Conservation (phyloP, 768 basidiomycete genomes). For the Leccinellum albellum region DNA sequence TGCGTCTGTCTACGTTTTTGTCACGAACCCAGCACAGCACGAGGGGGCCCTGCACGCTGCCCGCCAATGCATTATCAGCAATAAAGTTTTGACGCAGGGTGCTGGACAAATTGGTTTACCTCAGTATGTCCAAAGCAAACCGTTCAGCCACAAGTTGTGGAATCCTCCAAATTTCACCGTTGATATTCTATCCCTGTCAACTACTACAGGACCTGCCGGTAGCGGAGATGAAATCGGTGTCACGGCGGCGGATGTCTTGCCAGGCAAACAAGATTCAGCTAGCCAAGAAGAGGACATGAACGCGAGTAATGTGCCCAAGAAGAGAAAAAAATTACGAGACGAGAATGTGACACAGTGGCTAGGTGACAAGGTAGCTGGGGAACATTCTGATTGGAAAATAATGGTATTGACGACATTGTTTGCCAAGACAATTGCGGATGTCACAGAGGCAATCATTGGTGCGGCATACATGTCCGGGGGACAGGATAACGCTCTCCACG, state of each 20-base stretch:
- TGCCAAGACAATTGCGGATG: conserved; percentile 73
- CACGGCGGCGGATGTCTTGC: conserved; percentile 5
- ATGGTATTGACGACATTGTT: conserved; percentile 11
- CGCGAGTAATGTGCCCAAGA: conserved; percentile 18
- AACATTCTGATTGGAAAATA: not conserved
- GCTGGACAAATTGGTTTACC: conserved; percentile 61
- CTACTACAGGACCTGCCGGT: conserved; percentile 17
- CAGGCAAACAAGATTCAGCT: conserved; percentile 9
- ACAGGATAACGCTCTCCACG: conserved; percentile 58
- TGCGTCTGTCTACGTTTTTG: conserved; percentile 70
- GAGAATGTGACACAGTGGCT: conserved; percentile 51
- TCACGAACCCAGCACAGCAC: conserved; percentile 56
- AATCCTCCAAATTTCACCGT: conserved; percentile 44
- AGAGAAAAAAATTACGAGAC: conserved; percentile 41
- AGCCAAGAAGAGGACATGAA: conserved; percentile 11
- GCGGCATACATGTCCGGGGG: conserved; percentile 78
- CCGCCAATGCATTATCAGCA: conserved; percentile 71
- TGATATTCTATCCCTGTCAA: conserved; percentile 19
- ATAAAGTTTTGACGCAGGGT: conserved; percentile 56
- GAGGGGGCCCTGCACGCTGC: conserved; percentile 67
- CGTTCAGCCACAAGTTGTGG: conserved; percentile 68
- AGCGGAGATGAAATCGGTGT: conserved; percentile 31
- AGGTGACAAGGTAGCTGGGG: conserved; percentile 65
- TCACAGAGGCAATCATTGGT: conserved; percentile 80
- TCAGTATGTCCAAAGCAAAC: conserved; percentile 67